phyloP scores from a whole-genome alignment of 352 stramenopile species.

The Pythium graminicola region DNA sequence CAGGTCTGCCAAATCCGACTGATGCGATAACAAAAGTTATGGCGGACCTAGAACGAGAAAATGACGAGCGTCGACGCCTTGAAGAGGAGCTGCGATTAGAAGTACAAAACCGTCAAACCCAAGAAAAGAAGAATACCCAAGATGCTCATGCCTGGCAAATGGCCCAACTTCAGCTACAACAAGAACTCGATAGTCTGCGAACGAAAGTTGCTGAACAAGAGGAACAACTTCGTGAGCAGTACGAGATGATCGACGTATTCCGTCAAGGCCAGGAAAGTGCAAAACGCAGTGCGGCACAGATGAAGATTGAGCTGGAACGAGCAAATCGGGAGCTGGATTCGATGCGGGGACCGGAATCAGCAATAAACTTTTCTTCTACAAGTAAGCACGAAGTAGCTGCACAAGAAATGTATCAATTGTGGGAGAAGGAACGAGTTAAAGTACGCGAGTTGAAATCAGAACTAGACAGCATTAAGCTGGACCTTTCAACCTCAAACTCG shows the following conservation, averaged over 20 bases:
- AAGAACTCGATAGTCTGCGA: conserved; percentile 23
- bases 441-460: conserved; percentile 18
- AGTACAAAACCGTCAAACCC: conserved; percentile 17
- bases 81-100: conserved; percentile 20
- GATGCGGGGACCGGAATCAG: background rate
- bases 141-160: conserved; percentile 26
- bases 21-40: conserved; percentile 23
- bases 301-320: conserved; percentile 8
- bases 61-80: conserved; percentile 14
- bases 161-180: conserved; percentile 30
- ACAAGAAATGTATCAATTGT: conserved; percentile 26
- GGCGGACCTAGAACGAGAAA: conserved; percentile 34
- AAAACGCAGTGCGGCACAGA: conserved; percentile 11
- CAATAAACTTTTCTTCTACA: background rate
- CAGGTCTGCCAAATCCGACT: background rate
- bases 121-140: conserved; percentile 22
- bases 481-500: background rate
- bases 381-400: conserved; percentile 19
- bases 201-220: conserved; percentile 19
- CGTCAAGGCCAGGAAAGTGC: conserved; percentile 18
- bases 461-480: background rate
- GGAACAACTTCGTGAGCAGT: conserved; percentile 28
- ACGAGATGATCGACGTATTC: conserved; percentile 30
- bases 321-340: conserved; percentile 1
- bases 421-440: conserved; percentile 25